Base-by-base conservation (phyloP, 2,329 filamentous ascomycete species). In the Acrocalymma vagum region DNA sequence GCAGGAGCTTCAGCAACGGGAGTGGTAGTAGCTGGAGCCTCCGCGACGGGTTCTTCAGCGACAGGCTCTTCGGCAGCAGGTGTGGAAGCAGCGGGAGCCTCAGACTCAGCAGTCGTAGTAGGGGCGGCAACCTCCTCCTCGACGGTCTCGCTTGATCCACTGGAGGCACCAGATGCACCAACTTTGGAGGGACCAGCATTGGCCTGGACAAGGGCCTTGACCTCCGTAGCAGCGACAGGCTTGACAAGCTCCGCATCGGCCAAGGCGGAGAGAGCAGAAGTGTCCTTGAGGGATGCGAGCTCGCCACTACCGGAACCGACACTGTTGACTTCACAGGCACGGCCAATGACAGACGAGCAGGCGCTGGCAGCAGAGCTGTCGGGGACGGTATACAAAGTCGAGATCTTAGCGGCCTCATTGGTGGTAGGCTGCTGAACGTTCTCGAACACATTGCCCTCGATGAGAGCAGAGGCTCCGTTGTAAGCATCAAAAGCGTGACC, bases 371-470 rank as follows among this genome's bases (percentile, higher is more conserved):
- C n/a, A n/a, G n/a, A n/a, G 1, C 54, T 50, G 16, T 53, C 65
- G 23, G 64, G 62, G 34, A 63, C 64, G 23, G 62, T 45, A 13
- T 58, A 52, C n/a, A n/a, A n/a, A 13, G 62, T 65, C 9, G 47
- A 42, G 21, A 59, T 49, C 6, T 50, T 56, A 25, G 64, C 67
- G 0, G 58, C 48, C 13, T 48, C 46, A 18, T 58, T 42, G 0
- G 71, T 73, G 14, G 71, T 49, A 11, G 73, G 72, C 9, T 67
- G 71, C 7, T 64, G 62, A 33, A 76, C 71, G 9, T 67, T 55
- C 27, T 69, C 58, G 53, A 78, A 77, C 39, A 69, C 67, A 59
- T 78, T 77, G 21, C 74, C 76, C 51, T 78, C 75, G 17, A 76
- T 17, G 9, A 60, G 44, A 8, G 55, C 41, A n/a, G 49, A 50